phyloP scores from a whole-genome alignment of 495 filamentous ascomycete genomes.

The Penicillium cinerascens region DNA sequence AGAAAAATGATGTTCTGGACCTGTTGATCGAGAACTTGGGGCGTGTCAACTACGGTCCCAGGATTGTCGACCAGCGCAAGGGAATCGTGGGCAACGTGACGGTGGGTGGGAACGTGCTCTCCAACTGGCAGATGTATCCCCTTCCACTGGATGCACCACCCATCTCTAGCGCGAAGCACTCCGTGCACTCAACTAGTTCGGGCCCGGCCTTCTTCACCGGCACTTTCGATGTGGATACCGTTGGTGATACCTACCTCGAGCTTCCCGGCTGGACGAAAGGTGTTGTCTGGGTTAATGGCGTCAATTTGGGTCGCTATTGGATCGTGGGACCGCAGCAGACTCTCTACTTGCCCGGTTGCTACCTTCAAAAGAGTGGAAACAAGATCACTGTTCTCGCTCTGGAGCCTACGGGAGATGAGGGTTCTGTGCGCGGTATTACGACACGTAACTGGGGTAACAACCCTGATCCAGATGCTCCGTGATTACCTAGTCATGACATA shows the following conservation, averaged over 20 bases:
- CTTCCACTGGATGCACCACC: slow-evolving; percentile 29
- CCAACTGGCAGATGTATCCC: slow-evolving; percentile 38
- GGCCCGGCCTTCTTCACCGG: slow-evolving; percentile 41
- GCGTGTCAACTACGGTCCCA: slow-evolving; percentile 41
- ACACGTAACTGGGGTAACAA: slow-evolving; percentile 41
- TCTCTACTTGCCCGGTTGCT: slow-evolving; percentile 39
- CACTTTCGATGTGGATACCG: slow-evolving; percentile 26
- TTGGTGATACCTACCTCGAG: slow-evolving; percentile 40
- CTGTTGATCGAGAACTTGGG: slow-evolving; percentile 48
- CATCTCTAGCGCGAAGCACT: slow-evolving; percentile 3
- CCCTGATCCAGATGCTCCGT: slow-evolving; percentile 35
- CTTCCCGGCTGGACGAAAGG: slow-evolving; percentile 42
- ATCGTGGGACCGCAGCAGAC: slow-evolving; percentile 46
- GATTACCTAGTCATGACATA: slow-evolving; percentile 1
- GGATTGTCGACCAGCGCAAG: slow-evolving; percentile 41
- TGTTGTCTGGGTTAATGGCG: slow-evolving; percentile 45
- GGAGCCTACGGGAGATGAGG: slow-evolving; percentile 31
- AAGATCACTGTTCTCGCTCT: slow-evolving; percentile 41
- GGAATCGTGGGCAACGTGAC: slow-evolving; percentile 46
- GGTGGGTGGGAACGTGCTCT: slow-evolving; percentile 24
- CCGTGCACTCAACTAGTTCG: neutral
- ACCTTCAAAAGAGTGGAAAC: slow-evolving; percentile 28
- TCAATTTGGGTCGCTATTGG: slow-evolving; percentile 48
- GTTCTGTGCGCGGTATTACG: slow-evolving; percentile 27
- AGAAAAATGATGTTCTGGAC: slow-evolving; percentile 35